Evolutionary conservation across 805 yeast species (phyloP), one percentile per base, ranked within the genome.

Genomic region (Lipomyces starkeyi): DNA sequence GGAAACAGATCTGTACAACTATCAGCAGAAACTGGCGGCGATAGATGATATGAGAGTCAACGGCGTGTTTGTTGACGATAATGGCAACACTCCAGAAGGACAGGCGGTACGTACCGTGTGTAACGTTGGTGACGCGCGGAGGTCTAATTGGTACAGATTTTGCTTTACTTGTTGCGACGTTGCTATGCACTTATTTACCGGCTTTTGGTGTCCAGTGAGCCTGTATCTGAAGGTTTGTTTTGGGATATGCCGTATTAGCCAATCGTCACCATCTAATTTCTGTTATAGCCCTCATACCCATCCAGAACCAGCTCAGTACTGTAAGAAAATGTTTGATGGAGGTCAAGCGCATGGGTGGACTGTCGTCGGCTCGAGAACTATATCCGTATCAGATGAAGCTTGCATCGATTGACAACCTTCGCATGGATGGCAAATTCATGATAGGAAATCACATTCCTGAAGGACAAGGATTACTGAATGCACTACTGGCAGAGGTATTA

Each of bases 371-470:
- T 70, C 86, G 98, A 71, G 99, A 95, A 76, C 82, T 95, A 64
- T 95, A 93, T 76, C 99, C 99, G 6, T 95, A 91, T 77, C 98
- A 95, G 79, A 87, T 95, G 87, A 95, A 95, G 80, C 83, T 95
- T 65, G 95, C 96, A 1, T 88, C 95, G 17, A 83, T 95, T 68
- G 99, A 95, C 78, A 91, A 93, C 75, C 77, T 90, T 76, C 86
- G 98, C 76, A 84, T 81, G 14, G 98, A 95, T 77, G 99, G 99
- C 7, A 94, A 91, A 81, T 95, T 95, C 75, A 87, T 90, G 76
- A 90, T 92, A 58, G 91, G 91, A 69, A 91, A 88, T 62, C 91
- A 91, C 71, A 90, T 95, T 56, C 99, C 99, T 1, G 98, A 95
- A 77, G 99, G 99, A 13, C 99, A 95, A 79, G 99, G 98, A 5